Base-by-base conservation (phyloP, 1,139 yeast species). In the Cylindricascospora bacillispora region DNA sequence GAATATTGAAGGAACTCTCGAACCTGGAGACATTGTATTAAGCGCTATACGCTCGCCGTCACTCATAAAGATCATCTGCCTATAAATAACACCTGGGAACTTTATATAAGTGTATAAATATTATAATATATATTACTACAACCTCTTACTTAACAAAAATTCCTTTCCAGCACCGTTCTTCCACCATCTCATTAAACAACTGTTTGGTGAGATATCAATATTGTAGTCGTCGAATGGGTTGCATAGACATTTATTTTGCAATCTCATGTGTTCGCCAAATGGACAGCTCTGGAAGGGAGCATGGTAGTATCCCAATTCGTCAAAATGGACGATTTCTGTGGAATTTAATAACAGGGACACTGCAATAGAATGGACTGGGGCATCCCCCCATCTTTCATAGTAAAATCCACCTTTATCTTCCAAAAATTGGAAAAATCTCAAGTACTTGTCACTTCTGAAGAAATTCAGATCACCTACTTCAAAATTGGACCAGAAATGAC, bases 371-470 rank as follows among this genome's bases (percentile, higher is more conserved):
- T 89, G 97, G 4, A 89, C 93, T 0, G 98, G 97, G 0, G 97
- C 97, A 58, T 89, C 98, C 3, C 98, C 98, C 98, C 97, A 89
- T 41, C 98, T 62, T 54, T 79, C 92, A 49, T 83, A 83, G 52
- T 80, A 80, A 47, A 86, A 85, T 0, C 95, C 95, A 2, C 93
- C 94, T 1, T 73, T 56, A 27, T 60, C 39, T 47, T 83, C 92
- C 33, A 86, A 60, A 51, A 63, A 66, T 13, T 80, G 64, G 49
- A 86, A 85, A 52, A 60, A 85, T n/a, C 63, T 65, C 21, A 66
- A 54, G 53, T 86, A 86, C 13, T 63, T 70, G 31, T 77, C 68
- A 30, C 85, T 67, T 37, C 95, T 62, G 59, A 78, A 85, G 53
- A 85, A 82, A 44, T 81, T 69, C 40, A 86, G 62, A 49, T 74